Base-by-base conservation (phyloP, 1,139 yeast species). In the Scheffersomyces cryptocercus region DNA sequence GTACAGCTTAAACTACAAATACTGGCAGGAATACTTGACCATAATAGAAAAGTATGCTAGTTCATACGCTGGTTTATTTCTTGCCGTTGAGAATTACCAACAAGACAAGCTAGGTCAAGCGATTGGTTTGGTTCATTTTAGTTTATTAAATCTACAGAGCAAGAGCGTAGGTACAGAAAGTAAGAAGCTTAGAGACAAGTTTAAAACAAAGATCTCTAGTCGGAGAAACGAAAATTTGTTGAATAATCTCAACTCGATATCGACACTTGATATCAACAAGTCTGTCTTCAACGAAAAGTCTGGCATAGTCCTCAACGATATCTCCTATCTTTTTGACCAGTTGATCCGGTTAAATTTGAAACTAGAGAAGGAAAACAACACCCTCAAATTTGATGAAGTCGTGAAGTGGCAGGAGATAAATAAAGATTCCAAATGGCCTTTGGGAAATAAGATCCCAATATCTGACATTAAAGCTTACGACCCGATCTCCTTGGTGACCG, bases 391-490 rank as follows among this genome's bases (percentile, higher is more conserved):
- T 48, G 76, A 75, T 39, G 51, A 55, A 9, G 66, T 74, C 5
- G 61, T 64, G 1, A 62, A 63, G 42, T 73, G 75, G 70, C 62
- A 59, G 38, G 75, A 68, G 37, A 62, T 70, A 2, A 59, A 59
- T 26, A 58, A 60, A 30, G 79, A 73, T 45, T 62, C 72, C 6
- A 72, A 70, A 49, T 75, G 79, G 79, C 80, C 80, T 0, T 50
- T 70, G 38, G 79, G 79, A 0, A 57, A 64, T 6, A 61, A 62
- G 39, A 68, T 74, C 6, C 79, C 79, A 1, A 58, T 65, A 24
- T 42, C 47, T 15, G 40, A 37, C 3, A 42, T 51, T 2, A 38
- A 28, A 2, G 38, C 50, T 3, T 51, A 51, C 26, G 38, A 40
- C 20, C 53, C 52, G 26, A 31, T 42, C 12, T 39, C 24, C 4